Evolutionary conservation across 2,329 filamentous ascomycete genomes (phyloP).

Genomic region (Colletotrichum neosansevieriae): DNA sequence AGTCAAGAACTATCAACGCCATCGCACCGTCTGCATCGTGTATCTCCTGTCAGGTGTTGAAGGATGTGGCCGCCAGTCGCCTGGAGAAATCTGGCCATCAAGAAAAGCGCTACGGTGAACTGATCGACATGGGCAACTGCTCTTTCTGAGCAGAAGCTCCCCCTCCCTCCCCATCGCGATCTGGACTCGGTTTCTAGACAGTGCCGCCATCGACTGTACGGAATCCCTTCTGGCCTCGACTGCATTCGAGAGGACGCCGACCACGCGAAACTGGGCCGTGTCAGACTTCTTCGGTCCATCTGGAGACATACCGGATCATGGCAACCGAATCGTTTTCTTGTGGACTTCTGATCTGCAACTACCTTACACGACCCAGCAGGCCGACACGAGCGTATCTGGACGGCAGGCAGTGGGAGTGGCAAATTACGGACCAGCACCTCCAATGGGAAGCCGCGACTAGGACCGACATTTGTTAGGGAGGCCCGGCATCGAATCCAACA

Average conservation of each 20-base stretch:
- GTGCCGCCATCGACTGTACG: conserved; percentile 16
- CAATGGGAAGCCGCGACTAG: conserved; percentile 23
- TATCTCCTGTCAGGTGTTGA: conserved; percentile 18
- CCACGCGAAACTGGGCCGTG: conserved; percentile 26
- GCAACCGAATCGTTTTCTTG: not conserved
- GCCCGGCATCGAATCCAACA: conserved; percentile 30
- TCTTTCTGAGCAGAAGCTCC: conserved; percentile 7
- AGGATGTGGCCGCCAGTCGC: conserved; percentile 19
- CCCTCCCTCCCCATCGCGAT: conserved; percentile 25
- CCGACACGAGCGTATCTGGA: conserved; percentile 8
- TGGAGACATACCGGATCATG: conserved; percentile 9
- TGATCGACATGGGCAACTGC: conserved; percentile 30
- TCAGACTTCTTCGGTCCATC: conserved; percentile 6
- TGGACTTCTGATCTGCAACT: conserved; percentile 34
- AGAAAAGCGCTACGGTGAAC: conserved; percentile 31
- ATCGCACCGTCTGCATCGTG: conserved; percentile 34
- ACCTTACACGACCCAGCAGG: conserved; percentile 4
- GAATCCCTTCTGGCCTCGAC: not conserved
- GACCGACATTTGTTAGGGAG: conserved; percentile 14
- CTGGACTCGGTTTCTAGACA: conserved; percentile 15
- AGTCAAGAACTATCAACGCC: conserved; percentile 37
- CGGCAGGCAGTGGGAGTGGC: conserved; percentile 16
- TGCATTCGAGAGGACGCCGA: conserved; percentile 19
- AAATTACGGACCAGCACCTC: conserved; percentile 23
- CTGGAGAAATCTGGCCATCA: conserved; percentile 32